Conservation (phyloP, 2,329 filamentous ascomycete species). For the Aspergillus candidus region DNA sequence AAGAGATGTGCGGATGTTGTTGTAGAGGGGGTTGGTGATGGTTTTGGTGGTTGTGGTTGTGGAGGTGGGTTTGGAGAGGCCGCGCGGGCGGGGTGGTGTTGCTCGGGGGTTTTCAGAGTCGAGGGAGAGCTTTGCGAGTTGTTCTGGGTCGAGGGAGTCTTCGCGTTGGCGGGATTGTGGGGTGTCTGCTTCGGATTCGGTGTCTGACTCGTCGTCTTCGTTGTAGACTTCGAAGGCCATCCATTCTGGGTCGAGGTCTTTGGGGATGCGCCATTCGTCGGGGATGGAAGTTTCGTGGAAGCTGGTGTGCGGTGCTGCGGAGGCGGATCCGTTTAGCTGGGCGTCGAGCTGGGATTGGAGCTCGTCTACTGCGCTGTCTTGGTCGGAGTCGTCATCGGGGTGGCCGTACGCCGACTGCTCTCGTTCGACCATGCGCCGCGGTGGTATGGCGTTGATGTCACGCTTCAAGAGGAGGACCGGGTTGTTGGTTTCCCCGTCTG, state of each 20-base stretch:
- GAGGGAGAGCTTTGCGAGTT: slow-evolving; percentile 47
- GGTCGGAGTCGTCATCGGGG: slow-evolving; percentile 21
- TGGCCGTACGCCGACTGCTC: slow-evolving; percentile 34
- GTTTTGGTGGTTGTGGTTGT: slow-evolving; percentile 21
- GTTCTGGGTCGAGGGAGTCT: slow-evolving; percentile 35
- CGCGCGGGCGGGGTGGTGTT: slow-evolving; percentile 17
- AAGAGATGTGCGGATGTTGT: slow-evolving; percentile 58
- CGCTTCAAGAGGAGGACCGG: slow-evolving; percentile 70
- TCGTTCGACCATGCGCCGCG: slow-evolving; percentile 53
- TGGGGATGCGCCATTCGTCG: slow-evolving; percentile 57
- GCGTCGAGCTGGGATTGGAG: slow-evolving; percentile 35
- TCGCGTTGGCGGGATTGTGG: slow-evolving; percentile 12
- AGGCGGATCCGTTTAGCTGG: slow-evolving; percentile 25
- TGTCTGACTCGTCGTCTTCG: slow-evolving; percentile 54
- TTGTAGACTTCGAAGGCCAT: slow-evolving; percentile 81
- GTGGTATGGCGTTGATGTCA: slow-evolving; percentile 58
- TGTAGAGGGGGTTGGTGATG: slow-evolving; percentile 45
- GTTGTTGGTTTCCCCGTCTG: slow-evolving; percentile 61
- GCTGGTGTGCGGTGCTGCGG: slow-evolving; percentile 3
- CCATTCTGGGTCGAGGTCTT: slow-evolving; percentile 81
- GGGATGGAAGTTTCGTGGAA: slow-evolving; percentile 28
- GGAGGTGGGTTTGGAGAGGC: slow-evolving; percentile 26
- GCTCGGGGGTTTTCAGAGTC: slow-evolving; percentile 21
- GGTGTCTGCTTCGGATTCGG: slow-evolving; percentile 42
- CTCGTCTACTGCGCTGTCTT: slow-evolving; percentile 36